A percentile compares a stretch with the other conserved stretches of the same genome.
Conservation (phyloP, 768 basidiomycete genomes). For the Termitomyces sp. region DNA sequence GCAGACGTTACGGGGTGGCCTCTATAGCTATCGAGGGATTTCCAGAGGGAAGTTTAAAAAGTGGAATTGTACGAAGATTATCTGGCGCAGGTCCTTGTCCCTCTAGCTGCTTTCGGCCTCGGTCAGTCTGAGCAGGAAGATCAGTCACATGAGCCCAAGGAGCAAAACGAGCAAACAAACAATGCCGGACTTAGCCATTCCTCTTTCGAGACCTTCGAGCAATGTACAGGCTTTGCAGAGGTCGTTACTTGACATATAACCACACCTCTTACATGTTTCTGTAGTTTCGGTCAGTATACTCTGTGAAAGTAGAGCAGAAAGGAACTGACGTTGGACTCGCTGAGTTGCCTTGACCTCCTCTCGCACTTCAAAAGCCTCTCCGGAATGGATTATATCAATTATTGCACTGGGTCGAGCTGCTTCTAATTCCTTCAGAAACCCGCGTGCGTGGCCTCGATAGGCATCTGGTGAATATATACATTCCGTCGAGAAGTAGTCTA, state of each 20-base stretch:
- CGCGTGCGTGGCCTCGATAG: conserved; percentile 93
- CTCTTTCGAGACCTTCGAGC: conserved; percentile 85
- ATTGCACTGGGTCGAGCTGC: conserved; percentile 91
- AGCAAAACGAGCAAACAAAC: conserved; percentile 33
- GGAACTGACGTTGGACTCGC: conserved; percentile 73
- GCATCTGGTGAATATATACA: conserved; percentile 99
- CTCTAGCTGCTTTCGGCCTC: conserved; percentile 56
- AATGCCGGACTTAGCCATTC: conserved; percentile 59
- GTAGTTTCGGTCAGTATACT: conserved; percentile 7
- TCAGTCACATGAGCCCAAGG: not conserved
- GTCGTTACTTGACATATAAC: conserved; percentile 95
- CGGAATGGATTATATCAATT: conserved; percentile 96
- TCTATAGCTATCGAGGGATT: conserved; percentile 37
- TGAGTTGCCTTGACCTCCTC: conserved; percentile 82
- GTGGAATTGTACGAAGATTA: conserved; percentile 74
- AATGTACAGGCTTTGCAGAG: conserved; percentile 94
- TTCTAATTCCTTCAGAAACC: conserved; percentile 93
- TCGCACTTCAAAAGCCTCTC: conserved; percentile 84
- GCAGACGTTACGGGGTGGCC: conserved; percentile 21
- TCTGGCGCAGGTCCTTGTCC: conserved; percentile 54
- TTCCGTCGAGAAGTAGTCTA: conserved; percentile 98
- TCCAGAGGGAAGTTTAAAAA: conserved; percentile 46
- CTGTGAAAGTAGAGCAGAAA: not conserved
- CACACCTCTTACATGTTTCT: conserved; percentile 92
- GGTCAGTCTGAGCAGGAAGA: conserved; percentile 50